Conservation (phyloP, 805 yeast genomes). For the Cyberlindnera americana region DNA sequence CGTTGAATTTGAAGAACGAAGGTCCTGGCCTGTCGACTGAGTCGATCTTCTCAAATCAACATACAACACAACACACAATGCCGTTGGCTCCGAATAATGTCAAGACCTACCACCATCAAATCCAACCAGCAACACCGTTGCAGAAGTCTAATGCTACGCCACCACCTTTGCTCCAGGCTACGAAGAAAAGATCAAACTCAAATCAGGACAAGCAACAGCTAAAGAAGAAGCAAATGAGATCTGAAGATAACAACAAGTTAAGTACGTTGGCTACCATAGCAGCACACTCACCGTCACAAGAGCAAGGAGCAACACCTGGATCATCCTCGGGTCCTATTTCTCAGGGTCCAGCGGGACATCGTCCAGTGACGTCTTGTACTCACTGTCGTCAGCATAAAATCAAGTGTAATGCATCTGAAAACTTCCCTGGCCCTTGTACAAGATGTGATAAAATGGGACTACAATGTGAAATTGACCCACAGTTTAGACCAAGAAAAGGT, state of each 20-base stretch:
- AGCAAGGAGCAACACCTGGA: conserved; percentile 7
- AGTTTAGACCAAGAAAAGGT: conserved; percentile 87
- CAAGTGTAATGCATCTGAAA: conserved; percentile 85
- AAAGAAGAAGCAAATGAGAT: conserved; percentile 9
- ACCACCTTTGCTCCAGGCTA: conserved; percentile 12
- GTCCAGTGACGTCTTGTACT: conserved; percentile 92
- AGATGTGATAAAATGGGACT: conserved; percentile 79
- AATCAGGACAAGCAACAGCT: background rate
- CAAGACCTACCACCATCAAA: conserved; percentile 6
- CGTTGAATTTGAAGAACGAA: conserved; percentile 15
- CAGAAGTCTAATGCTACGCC: conserved; percentile 15
- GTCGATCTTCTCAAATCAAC: conserved; percentile 2
- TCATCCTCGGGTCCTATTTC: conserved; percentile 1
- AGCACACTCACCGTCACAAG: conserved; percentile 11
- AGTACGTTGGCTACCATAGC: conserved; percentile 16
- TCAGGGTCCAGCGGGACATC: conserved; percentile 50
- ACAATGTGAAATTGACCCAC: conserved; percentile 86
- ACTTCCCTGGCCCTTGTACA: conserved; percentile 77
- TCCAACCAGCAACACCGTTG: conserved; percentile 5
- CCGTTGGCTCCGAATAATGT: conserved; percentile 9
- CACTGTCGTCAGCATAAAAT: conserved; percentile 94
- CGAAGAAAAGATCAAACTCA: conserved; percentile 16
- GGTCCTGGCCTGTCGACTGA: conserved; percentile 1
- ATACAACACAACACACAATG: conserved; percentile 1
- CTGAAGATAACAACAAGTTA: conserved; percentile 15